A percentile compares a stretch with the other conserved stretches of the same genome.
phyloP scores from a whole-genome alignment of 371 early-diverging fungal species.

The Mucor mucedo region DNA sequence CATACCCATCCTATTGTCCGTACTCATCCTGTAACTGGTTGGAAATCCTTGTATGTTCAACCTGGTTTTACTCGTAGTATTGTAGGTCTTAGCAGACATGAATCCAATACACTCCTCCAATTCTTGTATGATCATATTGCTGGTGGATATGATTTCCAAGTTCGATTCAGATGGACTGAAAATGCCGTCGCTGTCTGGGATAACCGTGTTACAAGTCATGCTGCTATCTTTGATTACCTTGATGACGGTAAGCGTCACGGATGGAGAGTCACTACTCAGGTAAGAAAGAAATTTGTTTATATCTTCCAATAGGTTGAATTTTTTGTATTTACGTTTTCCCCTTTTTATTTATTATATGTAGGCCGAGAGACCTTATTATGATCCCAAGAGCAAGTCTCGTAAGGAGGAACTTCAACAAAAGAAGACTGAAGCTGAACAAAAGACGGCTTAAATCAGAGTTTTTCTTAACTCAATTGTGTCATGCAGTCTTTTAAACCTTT shows the following conservation, averaged over 20 bases:
- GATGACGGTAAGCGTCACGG: slow-evolving; percentile 38
- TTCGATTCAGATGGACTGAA: slow-evolving; percentile 65
- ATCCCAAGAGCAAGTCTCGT: slow-evolving; percentile 46
- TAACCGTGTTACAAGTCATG: slow-evolving; percentile 57
- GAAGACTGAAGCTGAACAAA: neutral
- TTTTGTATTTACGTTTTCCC: too few species aligned
- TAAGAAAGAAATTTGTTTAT: neutral
- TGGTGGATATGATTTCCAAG: slow-evolving; percentile 62
- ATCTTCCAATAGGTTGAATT: slow-evolving; percentile 15
- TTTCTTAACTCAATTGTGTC: neutral
- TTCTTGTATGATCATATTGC: slow-evolving; percentile 38
- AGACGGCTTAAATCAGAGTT: neutral
- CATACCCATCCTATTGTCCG: slow-evolving; percentile 61
- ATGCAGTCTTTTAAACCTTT: too few species aligned
- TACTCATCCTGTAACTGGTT: slow-evolving; percentile 71
- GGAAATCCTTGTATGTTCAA: slow-evolving; percentile 66
- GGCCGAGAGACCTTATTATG: slow-evolving; percentile 64
- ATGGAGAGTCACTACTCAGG: slow-evolving; percentile 39
- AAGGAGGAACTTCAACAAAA: neutral
- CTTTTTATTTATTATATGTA: neutral
- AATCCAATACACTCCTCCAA: slow-evolving; percentile 58
- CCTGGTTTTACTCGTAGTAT: slow-evolving; percentile 62
- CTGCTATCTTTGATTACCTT: slow-evolving; percentile 31
- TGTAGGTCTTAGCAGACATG: slow-evolving; percentile 49
- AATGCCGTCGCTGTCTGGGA: slow-evolving; percentile 70